Percentiles rank a stretch among this genome's conserved stretches.
These are phyloP conservation scores for Trichoderma cornu-damae DNA, from an alignment of 2,329 filamentous ascomycete genomes.

Conservation along the genomic window DNA sequence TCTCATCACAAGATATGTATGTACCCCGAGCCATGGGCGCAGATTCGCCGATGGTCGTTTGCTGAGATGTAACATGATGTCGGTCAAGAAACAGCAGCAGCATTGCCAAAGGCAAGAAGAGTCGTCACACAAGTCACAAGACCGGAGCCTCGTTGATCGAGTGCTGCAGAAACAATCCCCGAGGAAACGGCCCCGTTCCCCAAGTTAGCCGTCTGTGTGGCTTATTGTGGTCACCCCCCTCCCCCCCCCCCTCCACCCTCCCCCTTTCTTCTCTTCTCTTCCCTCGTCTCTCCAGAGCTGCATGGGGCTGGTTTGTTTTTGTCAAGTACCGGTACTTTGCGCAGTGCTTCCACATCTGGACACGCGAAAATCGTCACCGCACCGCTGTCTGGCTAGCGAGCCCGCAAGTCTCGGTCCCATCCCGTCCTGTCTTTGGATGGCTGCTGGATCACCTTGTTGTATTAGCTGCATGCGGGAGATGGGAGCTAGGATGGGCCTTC, in stretches of 20 bases:
- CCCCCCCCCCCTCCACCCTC: too few species aligned
- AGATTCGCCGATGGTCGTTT: conserved; percentile 3
- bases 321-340: not conserved
- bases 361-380: not conserved
- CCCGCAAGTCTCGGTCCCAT: not conserved
- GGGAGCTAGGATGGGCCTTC: conserved; percentile 13
- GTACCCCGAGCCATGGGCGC: not conserved
- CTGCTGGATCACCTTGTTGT: not conserved
- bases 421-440: not conserved
- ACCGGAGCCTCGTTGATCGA: not conserved
- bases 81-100: not conserved
- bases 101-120: not conserved
- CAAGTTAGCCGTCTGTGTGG: not conserved
- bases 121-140: conserved; percentile 3
- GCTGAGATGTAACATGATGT: conserved; percentile 5
- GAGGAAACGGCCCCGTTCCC: not conserved
- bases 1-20: not conserved
- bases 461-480: conserved; percentile 15
- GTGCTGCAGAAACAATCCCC: conserved; percentile 8
- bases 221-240: not conserved
- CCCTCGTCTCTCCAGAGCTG: not conserved
- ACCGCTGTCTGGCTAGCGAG: not conserved
- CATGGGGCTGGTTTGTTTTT: not conserved
- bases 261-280: not conserved
- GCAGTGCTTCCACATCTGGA: not conserved